A percentile compares a stretch with the other conserved stretches of the same genome.
phyloP scores from a whole-genome alignment of 2,329 filamentous ascomycete species.

The Tolypocladium album region DNA sequence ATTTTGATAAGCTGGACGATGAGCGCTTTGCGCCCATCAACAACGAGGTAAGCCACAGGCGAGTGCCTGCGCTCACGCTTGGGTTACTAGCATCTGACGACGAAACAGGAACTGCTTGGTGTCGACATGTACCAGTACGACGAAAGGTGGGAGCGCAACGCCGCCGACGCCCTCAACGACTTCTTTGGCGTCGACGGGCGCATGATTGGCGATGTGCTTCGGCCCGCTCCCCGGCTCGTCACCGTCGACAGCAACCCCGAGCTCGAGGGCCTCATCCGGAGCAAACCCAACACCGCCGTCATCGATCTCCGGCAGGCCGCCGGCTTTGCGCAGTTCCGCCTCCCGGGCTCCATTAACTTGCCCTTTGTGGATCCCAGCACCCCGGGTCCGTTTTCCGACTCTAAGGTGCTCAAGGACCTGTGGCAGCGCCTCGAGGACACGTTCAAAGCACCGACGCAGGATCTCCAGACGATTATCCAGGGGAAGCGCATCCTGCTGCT shows the following conservation, averaged over 20 bases:
- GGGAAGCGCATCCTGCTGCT: conserved; percentile 31
- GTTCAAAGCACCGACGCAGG: conserved; percentile 20
- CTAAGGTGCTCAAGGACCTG: conserved; percentile 27
- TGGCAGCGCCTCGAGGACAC: conserved; percentile 35
- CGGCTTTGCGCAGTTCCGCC: conserved; percentile 30
- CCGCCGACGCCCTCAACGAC: conserved; percentile 23
- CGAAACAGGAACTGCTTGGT: conserved; percentile 29
- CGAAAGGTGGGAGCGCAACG: conserved; percentile 37
- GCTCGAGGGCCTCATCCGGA: conserved; percentile 4
- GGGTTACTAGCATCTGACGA: not conserved
- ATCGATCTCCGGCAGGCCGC: conserved; percentile 32
- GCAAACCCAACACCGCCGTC: conserved; percentile 20
- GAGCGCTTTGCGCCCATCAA: conserved; percentile 37
- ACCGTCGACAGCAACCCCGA: not conserved
- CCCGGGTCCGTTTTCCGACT: conserved; percentile 34
- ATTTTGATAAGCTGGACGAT: conserved; percentile 43
- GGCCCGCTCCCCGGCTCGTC: conserved; percentile 1
- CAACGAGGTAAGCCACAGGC: conserved; percentile 28
- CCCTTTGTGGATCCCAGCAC: conserved; percentile 26
- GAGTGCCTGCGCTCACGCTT: too few relatives aligned
- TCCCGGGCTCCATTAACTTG: conserved; percentile 32
- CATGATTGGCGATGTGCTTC: conserved; percentile 3
- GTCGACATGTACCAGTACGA: conserved; percentile 43
- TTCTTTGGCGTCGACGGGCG: conserved; percentile 13
- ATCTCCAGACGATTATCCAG: conserved; percentile 11